Conservation (phyloP, 2,329 filamentous ascomycete species). For the Neofusicoccum umdonicola region DNA sequence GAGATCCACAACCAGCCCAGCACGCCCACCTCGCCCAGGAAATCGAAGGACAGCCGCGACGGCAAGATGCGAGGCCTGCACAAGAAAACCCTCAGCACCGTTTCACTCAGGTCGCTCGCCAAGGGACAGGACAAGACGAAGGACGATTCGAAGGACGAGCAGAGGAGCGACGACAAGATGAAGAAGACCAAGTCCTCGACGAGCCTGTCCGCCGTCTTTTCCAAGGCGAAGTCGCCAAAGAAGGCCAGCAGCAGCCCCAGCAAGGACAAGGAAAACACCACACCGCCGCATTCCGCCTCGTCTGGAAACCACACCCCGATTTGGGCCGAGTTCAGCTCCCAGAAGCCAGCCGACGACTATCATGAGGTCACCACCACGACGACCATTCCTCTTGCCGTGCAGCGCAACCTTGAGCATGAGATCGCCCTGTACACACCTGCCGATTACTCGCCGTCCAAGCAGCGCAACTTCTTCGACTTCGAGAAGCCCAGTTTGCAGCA, state of each 20-base stretch:
- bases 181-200: constrained; percentile 80
- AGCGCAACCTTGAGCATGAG: constrained; percentile 51
- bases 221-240: constrained; percentile 70
- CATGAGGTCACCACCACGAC: constrained; percentile 36
- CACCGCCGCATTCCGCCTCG: constrained; percentile 53
- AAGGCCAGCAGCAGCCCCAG: constrained; percentile 54
- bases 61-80: constrained; percentile 40
- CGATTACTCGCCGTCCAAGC: constrained; percentile 60
- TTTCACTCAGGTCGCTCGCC: constrained; percentile 53
- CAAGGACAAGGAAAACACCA: constrained; percentile 80
- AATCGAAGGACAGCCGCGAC: constrained; percentile 35
- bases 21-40: constrained; percentile 33
- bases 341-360: constrained; percentile 21
- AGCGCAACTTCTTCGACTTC: constrained; percentile 59
- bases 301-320: constrained; percentile 63
- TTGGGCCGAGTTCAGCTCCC: constrained; percentile 69
- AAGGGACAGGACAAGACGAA: constrained; percentile 44
- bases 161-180: constrained; percentile 36
- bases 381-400: constrained; percentile 46
- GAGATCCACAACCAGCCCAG: constrained; percentile 37
- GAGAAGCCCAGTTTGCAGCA: constrained; percentile 44
- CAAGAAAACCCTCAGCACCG: constrained; percentile 55
- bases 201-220: constrained; percentile 75
- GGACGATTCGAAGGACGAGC: constrained; percentile 31
- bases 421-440: constrained; percentile 59